Conservation (phyloP, 1,139 yeast genomes). For the Yamadazyma membranifaciens region DNA sequence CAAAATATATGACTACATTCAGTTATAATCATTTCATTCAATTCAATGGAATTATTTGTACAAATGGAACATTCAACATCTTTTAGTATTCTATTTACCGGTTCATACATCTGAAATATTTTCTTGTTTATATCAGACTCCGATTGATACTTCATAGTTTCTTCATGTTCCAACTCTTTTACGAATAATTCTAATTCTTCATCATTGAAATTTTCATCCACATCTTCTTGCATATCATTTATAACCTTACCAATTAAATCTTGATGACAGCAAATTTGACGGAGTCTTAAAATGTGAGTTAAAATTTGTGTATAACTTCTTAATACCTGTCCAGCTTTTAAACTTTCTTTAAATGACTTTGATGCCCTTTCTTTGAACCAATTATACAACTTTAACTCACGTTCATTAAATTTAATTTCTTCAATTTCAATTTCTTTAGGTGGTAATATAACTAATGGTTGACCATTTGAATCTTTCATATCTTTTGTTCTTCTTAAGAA, state of each 20-base stretch:
- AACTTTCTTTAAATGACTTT: constrained; percentile 59
- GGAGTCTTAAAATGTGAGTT: constrained; percentile 75
- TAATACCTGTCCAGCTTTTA: constrained; percentile 67
- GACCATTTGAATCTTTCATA: constrained; percentile 76
- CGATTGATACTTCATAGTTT: constrained; percentile 33
- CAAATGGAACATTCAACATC: constrained; percentile 83
- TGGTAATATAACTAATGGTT: constrained; percentile 74
- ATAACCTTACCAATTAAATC: constrained; percentile 50
- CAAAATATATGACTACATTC: constrained; percentile 85
- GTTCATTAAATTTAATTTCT: constrained; percentile 60
- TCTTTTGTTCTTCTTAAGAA: constrained; percentile 81
- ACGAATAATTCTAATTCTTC: constrained; percentile 17
- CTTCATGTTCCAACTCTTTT: constrained; percentile 16
- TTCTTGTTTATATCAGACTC: constrained; percentile 29
- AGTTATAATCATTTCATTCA: constrained; percentile 61
- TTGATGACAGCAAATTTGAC: constrained; percentile 90
- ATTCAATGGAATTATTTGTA: constrained; percentile 59
- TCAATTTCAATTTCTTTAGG: constrained; percentile 71
- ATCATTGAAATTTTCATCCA: constrained; percentile 18
- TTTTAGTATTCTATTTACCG: constrained; percentile 12
- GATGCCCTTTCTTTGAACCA: constrained; percentile 72
- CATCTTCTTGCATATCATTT: constrained; percentile 41
- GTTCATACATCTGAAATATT: constrained; percentile 25
- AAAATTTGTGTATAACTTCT: constrained; percentile 76
- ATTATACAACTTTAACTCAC: constrained; percentile 66